A percentile compares a stretch with the other conserved stretches of the same genome.
These are phyloP conservation scores for Grigorovia humatica DNA, from an alignment of 805 yeast genomes.

Conservation along the genomic window DNA sequence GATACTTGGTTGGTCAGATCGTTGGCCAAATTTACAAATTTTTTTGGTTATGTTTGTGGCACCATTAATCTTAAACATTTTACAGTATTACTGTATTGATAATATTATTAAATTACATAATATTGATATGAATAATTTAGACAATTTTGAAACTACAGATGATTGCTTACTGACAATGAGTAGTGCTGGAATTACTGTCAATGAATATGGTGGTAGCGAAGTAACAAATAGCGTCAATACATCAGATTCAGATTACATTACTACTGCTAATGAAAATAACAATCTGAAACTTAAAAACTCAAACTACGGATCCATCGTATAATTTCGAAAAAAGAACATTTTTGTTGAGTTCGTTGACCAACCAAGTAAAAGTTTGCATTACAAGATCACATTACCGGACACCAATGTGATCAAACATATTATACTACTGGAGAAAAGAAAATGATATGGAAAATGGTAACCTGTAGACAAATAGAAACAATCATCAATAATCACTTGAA, in stretches of 20 bases:
- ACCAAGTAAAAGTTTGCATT: no score
- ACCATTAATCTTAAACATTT: conserved; percentile 62
- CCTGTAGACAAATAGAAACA: no score
- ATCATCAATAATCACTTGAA: no score
- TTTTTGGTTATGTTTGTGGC: conserved; percentile 78
- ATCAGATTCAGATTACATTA: background rate
- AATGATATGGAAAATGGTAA: background rate
- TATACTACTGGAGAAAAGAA: background rate
- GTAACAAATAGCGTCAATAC: background rate
- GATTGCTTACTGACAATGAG: conserved; percentile 1
- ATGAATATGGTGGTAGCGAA: background rate
- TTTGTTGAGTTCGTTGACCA: no score
- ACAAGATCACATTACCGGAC: no score
- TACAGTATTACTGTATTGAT: conserved; percentile 65
- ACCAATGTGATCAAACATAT: no score
- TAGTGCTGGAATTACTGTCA: background rate
- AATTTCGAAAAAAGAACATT: no score
- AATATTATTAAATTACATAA: conserved; percentile 55
- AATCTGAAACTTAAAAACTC: background rate
- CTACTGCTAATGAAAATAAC: background rate
- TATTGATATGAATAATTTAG: conserved; percentile 15
- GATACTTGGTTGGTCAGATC: conserved; percentile 73
- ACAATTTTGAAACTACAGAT: conserved; percentile 20
- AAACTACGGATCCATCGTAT: background rate
- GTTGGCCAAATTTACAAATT: conserved; percentile 73